phyloP scores from a whole-genome alignment of 129 eudicot genomes.

The Smallanthus sonchifolius region DNA sequence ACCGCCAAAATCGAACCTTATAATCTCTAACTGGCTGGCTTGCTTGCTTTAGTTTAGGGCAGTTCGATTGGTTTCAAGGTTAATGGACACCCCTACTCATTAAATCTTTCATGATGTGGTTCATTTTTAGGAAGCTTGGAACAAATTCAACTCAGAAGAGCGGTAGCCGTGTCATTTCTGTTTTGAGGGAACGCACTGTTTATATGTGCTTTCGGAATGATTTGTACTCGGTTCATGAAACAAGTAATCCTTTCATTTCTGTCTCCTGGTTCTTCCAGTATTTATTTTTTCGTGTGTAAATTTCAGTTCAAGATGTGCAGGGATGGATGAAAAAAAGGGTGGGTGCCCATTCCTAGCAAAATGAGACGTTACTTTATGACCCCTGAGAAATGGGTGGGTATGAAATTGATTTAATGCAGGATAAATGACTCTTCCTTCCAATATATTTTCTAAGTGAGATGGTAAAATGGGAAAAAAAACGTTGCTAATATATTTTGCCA shows the following conservation, averaged over 20 bases:
- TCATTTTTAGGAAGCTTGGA: conserved; percentile 81
- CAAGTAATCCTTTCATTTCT: conserved; percentile 9
- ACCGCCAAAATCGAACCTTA: neutral
- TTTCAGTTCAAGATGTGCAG: conserved; percentile 6
- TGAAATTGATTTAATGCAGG: conserved; percentile 9
- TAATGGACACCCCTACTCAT: neutral
- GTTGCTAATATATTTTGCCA: neutral
- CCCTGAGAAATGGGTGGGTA: neutral
- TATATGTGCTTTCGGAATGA: neutral
- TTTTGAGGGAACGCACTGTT: neutral
- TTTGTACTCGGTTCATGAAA: conserved; percentile 5
- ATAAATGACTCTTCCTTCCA: neutral
- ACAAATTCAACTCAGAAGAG: conserved; percentile 90
- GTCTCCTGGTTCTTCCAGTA: conserved; percentile 2
- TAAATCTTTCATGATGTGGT: neutral
- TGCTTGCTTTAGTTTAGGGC: neutral
- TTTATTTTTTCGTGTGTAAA: conserved; percentile 13
- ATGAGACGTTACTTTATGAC: neutral
- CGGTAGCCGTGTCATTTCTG: conserved; percentile 33
- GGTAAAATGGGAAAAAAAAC: neutral
- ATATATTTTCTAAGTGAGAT: neutral
- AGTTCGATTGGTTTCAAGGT: neutral
- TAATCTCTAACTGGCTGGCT: neutral
- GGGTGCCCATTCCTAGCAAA: conserved; percentile 11
- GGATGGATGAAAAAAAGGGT: conserved; percentile 12